Evolutionary conservation across 2,329 filamentous ascomycete species (phyloP), one percentile per base, ranked within the genome.

Genomic region (Beauveria pseudobassiana): DNA sequence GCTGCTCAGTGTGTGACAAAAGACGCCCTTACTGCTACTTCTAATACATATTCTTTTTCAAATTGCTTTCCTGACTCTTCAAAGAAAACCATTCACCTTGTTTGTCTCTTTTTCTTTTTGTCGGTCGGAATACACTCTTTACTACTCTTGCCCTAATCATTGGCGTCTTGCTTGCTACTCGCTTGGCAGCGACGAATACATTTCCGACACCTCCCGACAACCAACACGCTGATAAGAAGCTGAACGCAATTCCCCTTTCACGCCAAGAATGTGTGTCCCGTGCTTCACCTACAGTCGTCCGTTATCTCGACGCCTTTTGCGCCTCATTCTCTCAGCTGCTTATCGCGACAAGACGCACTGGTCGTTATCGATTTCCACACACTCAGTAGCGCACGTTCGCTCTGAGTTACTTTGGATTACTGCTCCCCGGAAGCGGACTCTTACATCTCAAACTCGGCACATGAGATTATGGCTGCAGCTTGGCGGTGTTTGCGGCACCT

Each of bases 261-360:
- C 43, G 28, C 55, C 20, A 50, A 38, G 55, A 4, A n/a, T 34
- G 5, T 16, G 24, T 6, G 26, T 56, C 42, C 40, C 26, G 26
- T 46, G 42, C 53, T 30, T 34, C 26, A 26, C 34, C 38, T 5
- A 26, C n/a, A 9, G 18, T 2, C 5, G 34, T 12, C 24, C 38
- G 48, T 59, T 59, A 59, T 59, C 57, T 59, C 48, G 20, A 20
- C 38, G 38, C 26, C 49, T 24, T 38, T 40, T 45, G 24, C 57
- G 57, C 57, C 57, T 59, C 57, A 26, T 59, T 24, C 18, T 30
- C 48, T 59, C 57, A 59, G 57, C 57, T 59, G 22, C 57, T 59
- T 59, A 59, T 59, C 57, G 26, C 28, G 22, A 58, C 22, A 8
- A 20, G 43, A 14, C 43, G 28, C 20, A 22, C 34, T 12, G n/a